Conservation (phyloP, 106 monocot genomes). For the Agapanthus africanus region DNA sequence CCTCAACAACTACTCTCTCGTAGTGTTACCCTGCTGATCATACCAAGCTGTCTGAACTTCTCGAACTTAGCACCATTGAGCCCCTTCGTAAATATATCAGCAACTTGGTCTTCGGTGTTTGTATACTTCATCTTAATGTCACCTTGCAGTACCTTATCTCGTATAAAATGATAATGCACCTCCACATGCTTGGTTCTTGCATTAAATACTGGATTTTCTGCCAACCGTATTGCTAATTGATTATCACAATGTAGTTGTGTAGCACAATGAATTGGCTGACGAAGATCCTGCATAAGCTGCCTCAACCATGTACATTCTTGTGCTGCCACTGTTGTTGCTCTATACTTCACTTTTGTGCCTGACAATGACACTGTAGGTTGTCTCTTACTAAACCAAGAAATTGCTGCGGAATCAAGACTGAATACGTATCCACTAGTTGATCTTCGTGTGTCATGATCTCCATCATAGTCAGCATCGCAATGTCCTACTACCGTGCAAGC, state of each 20-base stretch:
- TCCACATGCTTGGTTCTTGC: constrained; percentile 5
- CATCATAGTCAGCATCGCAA: constrained; percentile 3
- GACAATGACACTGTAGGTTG: too few relatives aligned
- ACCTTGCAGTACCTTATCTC: constrained; percentile 2
- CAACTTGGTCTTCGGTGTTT: constrained; percentile 5
- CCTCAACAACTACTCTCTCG: too few relatives aligned
- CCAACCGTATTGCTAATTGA: background rate
- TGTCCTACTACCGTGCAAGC: background rate
- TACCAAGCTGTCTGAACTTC: too few relatives aligned
- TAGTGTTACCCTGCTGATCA: too few relatives aligned
- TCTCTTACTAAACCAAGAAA: background rate
- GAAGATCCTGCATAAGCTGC: background rate
- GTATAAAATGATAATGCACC: constrained; percentile 4
- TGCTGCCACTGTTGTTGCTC: too few relatives aligned
- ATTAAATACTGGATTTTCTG: constrained; percentile 1
- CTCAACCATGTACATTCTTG: constrained; percentile 3
- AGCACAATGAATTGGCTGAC: background rate
- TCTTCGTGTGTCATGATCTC: constrained; percentile 4
- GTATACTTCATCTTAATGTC: background rate
- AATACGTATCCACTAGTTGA: background rate
- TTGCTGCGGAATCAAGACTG: background rate
- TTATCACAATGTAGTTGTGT: background rate
- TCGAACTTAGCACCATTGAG: too few relatives aligned
- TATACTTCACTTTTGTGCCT: too few relatives aligned
- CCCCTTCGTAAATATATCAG: background rate